Evolutionary conservation across 1,139 yeast genomes (phyloP), one percentile per base, ranked within the genome.

Genomic region (Lodderomyces margitis): DNA sequence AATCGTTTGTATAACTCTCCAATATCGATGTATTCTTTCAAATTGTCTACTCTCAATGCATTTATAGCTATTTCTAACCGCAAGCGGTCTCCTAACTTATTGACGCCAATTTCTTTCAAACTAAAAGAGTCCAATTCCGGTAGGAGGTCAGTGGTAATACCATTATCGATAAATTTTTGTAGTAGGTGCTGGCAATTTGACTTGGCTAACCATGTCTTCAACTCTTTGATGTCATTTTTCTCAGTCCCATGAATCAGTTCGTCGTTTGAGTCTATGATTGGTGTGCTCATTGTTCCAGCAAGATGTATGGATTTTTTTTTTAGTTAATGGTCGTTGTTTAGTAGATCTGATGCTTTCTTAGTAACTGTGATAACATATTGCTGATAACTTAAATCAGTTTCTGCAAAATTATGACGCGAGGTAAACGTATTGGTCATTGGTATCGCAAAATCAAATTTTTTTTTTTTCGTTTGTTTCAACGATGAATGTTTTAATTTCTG

Each of bases 81-180:
- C 27, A 92, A 70, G 25, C 97, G 68, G 58, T 92, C 98, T 0
- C 98, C 98, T 8, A 92, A 76, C 50, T 80, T 83, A 15, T 52
- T 51, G n/a, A 92, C 64, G 0, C 96, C 97, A 7, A 92, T 59
- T 47, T 85, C 95, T 42, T 74, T 75, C 42, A 92, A 70, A 1
- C 89, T 78, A n/a, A 64, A 70, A 30, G 77, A 71, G 55, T 88
- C 96, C 38, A 89, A 61, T 46, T 80, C 85, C 1, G 80, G 66
- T 11, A 87, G 58, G 5, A 87, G 64, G 38, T 80, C 86, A 35
- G 74, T 62, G 0, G 81, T 73, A 47, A 88, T 77, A 23, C 80
- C 84, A 54, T 82, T 56, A 11, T 69, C 74, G 7, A 62, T 52
- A 45, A 72, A 71, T 43, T 59, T 63, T 36, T 55, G 36, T 46